These are phyloP conservation scores for Abortiporus biennis DNA, from an alignment of 1,284 basidiomycete species.

Conservation along the genomic window DNA sequence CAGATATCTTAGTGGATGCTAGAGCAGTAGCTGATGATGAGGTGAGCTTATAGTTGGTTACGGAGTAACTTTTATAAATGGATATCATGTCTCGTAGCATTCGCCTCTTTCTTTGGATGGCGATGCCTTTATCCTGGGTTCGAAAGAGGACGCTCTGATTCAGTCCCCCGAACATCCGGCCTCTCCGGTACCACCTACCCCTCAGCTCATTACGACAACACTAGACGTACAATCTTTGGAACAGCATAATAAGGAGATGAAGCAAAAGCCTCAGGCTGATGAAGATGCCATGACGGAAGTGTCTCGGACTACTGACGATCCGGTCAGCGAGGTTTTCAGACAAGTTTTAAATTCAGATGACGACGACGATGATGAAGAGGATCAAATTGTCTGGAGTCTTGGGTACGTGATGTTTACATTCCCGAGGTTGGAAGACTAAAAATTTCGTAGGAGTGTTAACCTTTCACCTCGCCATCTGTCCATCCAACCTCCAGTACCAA, in stretches of 20 bases:
- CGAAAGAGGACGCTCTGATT: too few species aligned
- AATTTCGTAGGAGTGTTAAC: neutral
- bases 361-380: constrained; percentile 47
- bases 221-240: too few species aligned
- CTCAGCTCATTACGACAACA: too few species aligned
- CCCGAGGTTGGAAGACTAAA: too few species aligned
- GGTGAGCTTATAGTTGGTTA: constrained; percentile 30
- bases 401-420: constrained; percentile 30
- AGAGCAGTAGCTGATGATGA: constrained; percentile 52
- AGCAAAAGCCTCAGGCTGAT: constrained; percentile 32
- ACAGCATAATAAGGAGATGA: too few species aligned
- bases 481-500: neutral
- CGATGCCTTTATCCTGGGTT: constrained; percentile 29
- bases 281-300: constrained; percentile 68
- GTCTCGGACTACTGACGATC: constrained; percentile 76
- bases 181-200: too few species aligned
- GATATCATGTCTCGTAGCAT: neutral
- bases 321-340: constrained; percentile 73
- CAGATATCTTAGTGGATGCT: constrained; percentile 80
- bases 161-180: too few species aligned
- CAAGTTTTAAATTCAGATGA: constrained; percentile 42
- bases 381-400: constrained; percentile 60
- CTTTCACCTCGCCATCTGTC: neutral
- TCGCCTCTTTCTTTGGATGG: constrained; percentile 19
- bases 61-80: neutral